Conservation (phyloP, 1,284 basidiomycete genomes). For the Ceraceosorus guamensis region DNA sequence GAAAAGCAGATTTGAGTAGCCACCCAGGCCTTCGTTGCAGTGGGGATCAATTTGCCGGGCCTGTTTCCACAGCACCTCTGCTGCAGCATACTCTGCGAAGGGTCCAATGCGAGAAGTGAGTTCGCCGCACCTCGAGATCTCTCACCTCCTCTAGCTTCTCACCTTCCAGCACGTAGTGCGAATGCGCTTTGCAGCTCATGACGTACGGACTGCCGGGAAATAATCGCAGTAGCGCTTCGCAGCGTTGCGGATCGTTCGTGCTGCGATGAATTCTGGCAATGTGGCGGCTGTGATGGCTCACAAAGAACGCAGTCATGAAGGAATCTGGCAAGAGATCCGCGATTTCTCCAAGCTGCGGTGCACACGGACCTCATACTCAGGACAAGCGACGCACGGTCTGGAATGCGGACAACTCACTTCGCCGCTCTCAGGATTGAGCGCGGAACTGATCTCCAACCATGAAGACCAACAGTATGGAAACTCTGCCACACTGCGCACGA, state of each 20-base stretch:
- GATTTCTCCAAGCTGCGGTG: slow-evolving; percentile 22
- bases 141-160: not conserved
- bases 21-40: slow-evolving; percentile 88
- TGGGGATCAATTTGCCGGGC: slow-evolving; percentile 64
- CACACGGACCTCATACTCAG: no score
- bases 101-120: slow-evolving; percentile 7
- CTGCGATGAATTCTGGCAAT: slow-evolving; percentile 54
- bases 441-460: slow-evolving; percentile 56
- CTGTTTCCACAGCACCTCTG: slow-evolving; percentile 38
- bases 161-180: slow-evolving; percentile 16
- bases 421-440: slow-evolving; percentile 17
- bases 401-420: slow-evolving; percentile 2
- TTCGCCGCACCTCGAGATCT: not conserved
- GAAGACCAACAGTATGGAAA: slow-evolving; percentile 95
- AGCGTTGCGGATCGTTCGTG: slow-evolving; percentile 24
- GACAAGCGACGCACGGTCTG: not conserved
- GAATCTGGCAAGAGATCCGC: slow-evolving; percentile 64
- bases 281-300: slow-evolving; percentile 79
- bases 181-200: slow-evolving; percentile 53
- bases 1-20: slow-evolving; percentile 94
- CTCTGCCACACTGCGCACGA: slow-evolving; percentile 66
- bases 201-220: slow-evolving; percentile 82
- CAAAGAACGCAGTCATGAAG: slow-evolving; percentile 71
- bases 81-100: slow-evolving; percentile 19
- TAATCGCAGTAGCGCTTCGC: slow-evolving; percentile 59